phyloP scores from a whole-genome alignment of 805 yeast genomes.

The Ogataea methylovora region DNA sequence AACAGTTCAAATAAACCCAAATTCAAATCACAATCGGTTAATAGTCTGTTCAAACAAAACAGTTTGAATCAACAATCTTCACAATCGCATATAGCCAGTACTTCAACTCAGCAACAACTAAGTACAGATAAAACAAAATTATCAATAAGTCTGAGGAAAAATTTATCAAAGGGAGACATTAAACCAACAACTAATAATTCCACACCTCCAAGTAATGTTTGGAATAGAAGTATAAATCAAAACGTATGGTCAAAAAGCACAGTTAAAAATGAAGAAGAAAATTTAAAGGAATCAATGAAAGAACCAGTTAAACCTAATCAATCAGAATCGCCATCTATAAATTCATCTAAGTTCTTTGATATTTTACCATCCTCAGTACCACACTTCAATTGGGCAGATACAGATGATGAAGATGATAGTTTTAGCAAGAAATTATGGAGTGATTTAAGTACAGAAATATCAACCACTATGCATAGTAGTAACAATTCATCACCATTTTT shows the following conservation, averaged over 20 bases:
- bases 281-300: no score
- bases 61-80: constrained; percentile 6
- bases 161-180: no score
- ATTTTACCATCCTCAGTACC: constrained; percentile 2
- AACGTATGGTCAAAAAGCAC: no score
- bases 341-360: constrained; percentile 5
- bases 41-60: constrained; percentile 15
- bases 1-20: constrained; percentile 7
- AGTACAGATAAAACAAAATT: no score
- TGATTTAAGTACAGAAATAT: constrained; percentile 8
- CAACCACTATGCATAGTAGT: neutral
- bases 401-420: constrained; percentile 9
- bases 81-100: neutral
- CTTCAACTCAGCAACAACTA: no score
- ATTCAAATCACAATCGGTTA: constrained; percentile 22
- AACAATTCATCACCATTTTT: no score
- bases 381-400: constrained; percentile 13
- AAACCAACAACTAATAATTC: constrained; percentile 1
- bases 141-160: no score
- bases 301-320: no score
- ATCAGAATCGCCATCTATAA: no score
- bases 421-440: constrained; percentile 11
- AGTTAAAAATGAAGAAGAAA: no score
- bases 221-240: no score
- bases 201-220: no score